Evolutionary conservation across 1,284 basidiomycete genomes (phyloP).

Genomic region (Cryptococcus sp.): DNA sequence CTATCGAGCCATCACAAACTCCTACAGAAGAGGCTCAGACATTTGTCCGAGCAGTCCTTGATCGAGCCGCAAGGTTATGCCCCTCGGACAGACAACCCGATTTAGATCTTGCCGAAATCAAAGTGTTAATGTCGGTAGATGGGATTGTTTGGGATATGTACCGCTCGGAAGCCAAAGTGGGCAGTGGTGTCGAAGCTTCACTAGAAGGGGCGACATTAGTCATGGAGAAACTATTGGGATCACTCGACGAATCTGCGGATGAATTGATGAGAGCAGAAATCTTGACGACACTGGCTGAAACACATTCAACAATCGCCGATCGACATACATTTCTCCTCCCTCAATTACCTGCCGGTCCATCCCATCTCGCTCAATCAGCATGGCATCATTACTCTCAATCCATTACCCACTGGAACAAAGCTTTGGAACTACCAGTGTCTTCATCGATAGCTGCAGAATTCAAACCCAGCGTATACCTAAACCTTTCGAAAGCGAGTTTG

Average conservation of each 20-base stretch:
- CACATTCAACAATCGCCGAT: constrained; percentile 26
- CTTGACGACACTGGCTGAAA: constrained; percentile 33
- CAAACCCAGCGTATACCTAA: constrained; percentile 30
- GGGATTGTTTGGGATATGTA: constrained; percentile 37
- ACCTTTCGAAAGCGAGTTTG: constrained; percentile 29
- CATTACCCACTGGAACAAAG: constrained; percentile 25
- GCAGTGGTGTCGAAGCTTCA: constrained; percentile 23
- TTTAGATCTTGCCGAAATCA: constrained; percentile 39
- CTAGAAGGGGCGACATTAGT: constrained; percentile 32
- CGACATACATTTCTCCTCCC: constrained; percentile 24
- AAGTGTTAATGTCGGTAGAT: constrained; percentile 38
- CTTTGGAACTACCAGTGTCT: constrained; percentile 26
- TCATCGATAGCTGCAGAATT: constrained; percentile 30
- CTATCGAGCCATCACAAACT: constrained; percentile 17
- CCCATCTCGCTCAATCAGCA: constrained; percentile 28
- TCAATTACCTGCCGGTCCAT: constrained; percentile 26
- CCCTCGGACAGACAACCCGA: constrained; percentile 35
- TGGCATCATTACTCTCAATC: constrained; percentile 36
- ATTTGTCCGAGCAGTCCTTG: constrained; percentile 27
- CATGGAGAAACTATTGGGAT: constrained; percentile 22
- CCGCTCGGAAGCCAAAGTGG: constrained; percentile 24
- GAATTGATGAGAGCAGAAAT: constrained; percentile 31
- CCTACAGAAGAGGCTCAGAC: constrained; percentile 33
- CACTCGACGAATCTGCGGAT: constrained; percentile 25
- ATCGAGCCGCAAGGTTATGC: constrained; percentile 19